Conservation (phyloP, 805 yeast species). For the Scheffersomyces amazonensis region DNA sequence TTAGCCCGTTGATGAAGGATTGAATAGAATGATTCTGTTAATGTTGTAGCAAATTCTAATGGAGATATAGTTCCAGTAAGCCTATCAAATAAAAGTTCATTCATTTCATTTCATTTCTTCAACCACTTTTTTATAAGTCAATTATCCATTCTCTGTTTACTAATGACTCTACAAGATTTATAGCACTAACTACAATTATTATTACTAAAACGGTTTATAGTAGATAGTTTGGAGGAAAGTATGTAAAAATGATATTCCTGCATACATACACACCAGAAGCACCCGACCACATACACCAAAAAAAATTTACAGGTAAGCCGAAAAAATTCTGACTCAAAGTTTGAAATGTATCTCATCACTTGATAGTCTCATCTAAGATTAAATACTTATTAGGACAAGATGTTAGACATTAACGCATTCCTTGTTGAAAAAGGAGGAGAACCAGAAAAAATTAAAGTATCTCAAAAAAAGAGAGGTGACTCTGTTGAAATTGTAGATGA, state of each 20-base stretch:
- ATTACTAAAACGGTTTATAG: no score
- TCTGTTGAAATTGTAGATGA: conserved; percentile 95
- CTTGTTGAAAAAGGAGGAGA: conserved; percentile 97
- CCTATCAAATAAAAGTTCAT: conserved; percentile 36
- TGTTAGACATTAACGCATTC: conserved; percentile 92
- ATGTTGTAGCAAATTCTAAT: conserved; percentile 30
- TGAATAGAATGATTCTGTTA: conserved; percentile 34
- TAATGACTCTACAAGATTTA: no score
- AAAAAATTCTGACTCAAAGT: conserved; percentile 8
- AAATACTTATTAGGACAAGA: no score
- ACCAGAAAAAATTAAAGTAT: conserved; percentile 81
- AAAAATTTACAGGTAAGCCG: neutral
- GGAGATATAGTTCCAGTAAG: conserved; percentile 24
- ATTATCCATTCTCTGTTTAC: no score
- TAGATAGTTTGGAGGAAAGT: no score
- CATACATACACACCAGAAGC: neutral
- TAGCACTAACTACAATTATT: no score
- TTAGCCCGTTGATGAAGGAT: conserved; percentile 19
- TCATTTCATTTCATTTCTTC: conserved; percentile 25
- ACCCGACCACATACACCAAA: neutral
- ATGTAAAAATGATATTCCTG: neutral
- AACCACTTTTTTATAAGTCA: no score
- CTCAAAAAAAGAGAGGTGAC: conserved; percentile 93
- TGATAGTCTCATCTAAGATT: no score
- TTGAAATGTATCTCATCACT: no score